phyloP scores from a whole-genome alignment of 805 yeast species.

The Saccharomycopsis vini region DNA sequence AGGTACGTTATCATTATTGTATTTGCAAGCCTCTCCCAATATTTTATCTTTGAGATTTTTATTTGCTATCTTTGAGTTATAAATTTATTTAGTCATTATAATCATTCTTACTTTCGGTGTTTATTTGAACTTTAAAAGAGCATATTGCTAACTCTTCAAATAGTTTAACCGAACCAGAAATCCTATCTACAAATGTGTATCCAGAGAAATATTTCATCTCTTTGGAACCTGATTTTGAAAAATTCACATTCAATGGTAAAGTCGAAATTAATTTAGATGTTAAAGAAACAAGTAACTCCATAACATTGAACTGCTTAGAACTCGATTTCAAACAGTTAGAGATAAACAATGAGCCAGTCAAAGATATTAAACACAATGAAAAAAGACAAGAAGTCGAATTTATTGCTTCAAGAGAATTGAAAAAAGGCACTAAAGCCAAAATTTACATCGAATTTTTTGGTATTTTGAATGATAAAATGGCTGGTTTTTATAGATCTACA shows the following conservation, averaged over 20 bases:
- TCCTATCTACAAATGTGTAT: constrained; percentile 53
- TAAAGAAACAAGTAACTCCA: constrained; percentile 35
- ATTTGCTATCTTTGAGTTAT: no score
- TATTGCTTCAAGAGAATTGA: constrained; percentile 38
- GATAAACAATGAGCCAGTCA: constrained; percentile 30
- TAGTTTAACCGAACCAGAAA: constrained; percentile 24
- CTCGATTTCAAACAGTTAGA: constrained; percentile 48
- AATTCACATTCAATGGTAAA: constrained; percentile 50
- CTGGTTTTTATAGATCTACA: constrained; percentile 69
- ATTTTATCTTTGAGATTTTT: no score
- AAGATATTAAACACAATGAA: constrained; percentile 35
- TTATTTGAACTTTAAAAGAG: no score
- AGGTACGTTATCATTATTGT: no score
- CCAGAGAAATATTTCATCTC: constrained; percentile 70
- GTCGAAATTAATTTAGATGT: constrained; percentile 47
- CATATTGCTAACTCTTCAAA: no score
- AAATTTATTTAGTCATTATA: no score
- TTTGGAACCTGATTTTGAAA: constrained; percentile 50
- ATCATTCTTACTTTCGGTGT: no score
- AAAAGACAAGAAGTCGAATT: constrained; percentile 59
- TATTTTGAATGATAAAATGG: constrained; percentile 66
- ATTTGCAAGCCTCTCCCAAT: no score
- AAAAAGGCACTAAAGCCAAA: constrained; percentile 32
- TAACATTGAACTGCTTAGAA: constrained; percentile 56
- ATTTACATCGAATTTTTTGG: constrained; percentile 51